These are phyloP conservation scores for Ilyonectria mors-panacis DNA, from an alignment of 2,329 filamentous ascomycete genomes.

Conservation along the genomic window DNA sequence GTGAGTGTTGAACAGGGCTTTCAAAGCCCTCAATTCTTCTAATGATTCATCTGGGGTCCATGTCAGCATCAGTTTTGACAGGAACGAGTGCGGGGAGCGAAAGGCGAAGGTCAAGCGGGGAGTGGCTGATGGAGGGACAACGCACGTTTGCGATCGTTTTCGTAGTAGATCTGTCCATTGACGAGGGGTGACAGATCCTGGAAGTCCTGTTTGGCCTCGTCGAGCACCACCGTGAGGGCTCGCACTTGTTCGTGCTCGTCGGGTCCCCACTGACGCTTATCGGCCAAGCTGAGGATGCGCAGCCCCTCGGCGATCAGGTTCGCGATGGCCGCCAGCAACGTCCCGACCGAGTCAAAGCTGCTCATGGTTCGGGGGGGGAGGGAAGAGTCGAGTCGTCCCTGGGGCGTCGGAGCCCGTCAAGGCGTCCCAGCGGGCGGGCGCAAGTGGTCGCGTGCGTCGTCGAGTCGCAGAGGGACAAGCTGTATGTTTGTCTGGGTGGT, in stretches of 20 bases:
- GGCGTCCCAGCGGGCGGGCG: conserved; percentile 23
- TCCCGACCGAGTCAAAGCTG: conserved; percentile 68
- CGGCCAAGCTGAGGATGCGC: conserved; percentile 69
- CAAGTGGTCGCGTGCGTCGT: conserved; percentile 37
- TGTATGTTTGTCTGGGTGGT: background rate
- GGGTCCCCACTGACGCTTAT: conserved; percentile 71
- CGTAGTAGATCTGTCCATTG: conserved; percentile 70
- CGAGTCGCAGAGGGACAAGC: conserved; percentile 2
- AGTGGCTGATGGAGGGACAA: conserved; percentile 28
- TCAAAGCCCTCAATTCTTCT: conserved; percentile 63
- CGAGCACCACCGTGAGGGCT: conserved; percentile 68
- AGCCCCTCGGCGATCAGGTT: conserved; percentile 67
- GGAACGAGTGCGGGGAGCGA: conserved; percentile 17
- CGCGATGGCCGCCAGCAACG: conserved; percentile 71
- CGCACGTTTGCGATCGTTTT: conserved; percentile 69
- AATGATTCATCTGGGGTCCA: conserved; percentile 64
- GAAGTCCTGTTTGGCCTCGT: conserved; percentile 73
- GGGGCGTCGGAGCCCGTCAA: conserved; percentile 14
- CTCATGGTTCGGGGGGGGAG: conserved; percentile 50
- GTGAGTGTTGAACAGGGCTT: conserved; percentile 63
- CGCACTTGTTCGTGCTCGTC: conserved; percentile 73
- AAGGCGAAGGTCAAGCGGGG: conserved; percentile 1
- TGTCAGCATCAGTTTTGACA: conserved; percentile 34
- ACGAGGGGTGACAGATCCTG: conserved; percentile 70
- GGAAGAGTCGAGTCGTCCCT: conserved; percentile 18